Evolutionary conservation across 371 early-diverging fungal species (phyloP), one percentile per base, ranked within the genome.

Genomic region (Mortierella sp.): DNA sequence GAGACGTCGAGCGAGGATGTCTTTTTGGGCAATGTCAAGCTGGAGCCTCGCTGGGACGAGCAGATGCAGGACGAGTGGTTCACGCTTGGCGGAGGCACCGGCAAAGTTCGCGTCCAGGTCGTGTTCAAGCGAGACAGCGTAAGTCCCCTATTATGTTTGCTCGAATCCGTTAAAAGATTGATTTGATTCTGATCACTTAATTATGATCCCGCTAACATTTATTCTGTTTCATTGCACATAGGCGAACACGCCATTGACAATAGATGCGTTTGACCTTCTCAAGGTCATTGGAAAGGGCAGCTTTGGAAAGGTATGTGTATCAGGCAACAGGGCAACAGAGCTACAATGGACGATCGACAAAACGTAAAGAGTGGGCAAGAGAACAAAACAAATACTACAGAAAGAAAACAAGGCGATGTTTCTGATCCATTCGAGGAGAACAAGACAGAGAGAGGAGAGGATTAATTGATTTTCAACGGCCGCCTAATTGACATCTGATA

Each of bases 231-330:
- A 26, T 31, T 24, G 38, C n/a, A 19, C 44, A 57, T 77, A 92
- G 91, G 86, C 89, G 76, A 91, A 90, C 60, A 90, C 90, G 24
- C 94, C 94, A 34, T 90, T 98, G 78, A 90, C 95, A 10, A 95
- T 98, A 68, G 96, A 98, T 75, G 96, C 98, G 71, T 99, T 99
- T 90, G 97, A 98, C 80, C 89, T 99, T 76, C 92, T 99, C 54
- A 96, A 96, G 87, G 98, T 98, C 45, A 95, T 99, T 81, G 99
- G 99, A 55, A 96, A 96, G 88, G 99, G 99, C 28, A 94, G 94
- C 81, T 99, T 99, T 92, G 99, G 99, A 80, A 99, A 99, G 92
- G 97, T 93, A 89, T 63, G 63, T 34, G 16, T 63, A 34, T 34
- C 38, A 26, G 58, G 26, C 26, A 26, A n/a, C 26, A 19, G 21